A percentile compares a stretch with the other conserved stretches of the same genome.
These are phyloP conservation scores for Papiliotrema fonsecae DNA, from an alignment of 1,284 basidiomycete genomes.

Conservation along the genomic window DNA sequence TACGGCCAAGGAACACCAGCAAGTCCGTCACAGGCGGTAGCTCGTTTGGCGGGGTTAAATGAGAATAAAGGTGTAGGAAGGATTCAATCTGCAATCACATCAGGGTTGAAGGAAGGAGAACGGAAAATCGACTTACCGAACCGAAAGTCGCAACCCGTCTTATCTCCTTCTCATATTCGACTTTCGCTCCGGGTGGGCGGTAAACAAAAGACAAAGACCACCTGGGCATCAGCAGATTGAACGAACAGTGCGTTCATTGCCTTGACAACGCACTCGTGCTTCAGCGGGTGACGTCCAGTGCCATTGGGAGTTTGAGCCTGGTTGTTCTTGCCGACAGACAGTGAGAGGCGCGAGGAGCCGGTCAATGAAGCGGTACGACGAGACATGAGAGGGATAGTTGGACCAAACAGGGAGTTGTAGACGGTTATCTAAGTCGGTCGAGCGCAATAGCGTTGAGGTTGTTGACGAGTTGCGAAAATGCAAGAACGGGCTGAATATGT, in stretches of 20 bases:
- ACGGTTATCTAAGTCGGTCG: not conserved
- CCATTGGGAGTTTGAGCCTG: conserved; percentile 12
- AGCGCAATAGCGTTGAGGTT: not conserved
- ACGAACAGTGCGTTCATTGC: not conserved
- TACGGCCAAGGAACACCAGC: conserved; percentile 43
- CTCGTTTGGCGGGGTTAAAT: conserved; percentile 45
- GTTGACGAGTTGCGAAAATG: not conserved
- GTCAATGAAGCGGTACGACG: conserved; percentile 35
- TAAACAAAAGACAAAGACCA: conserved; percentile 49
- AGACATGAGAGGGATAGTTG: conserved; percentile 5
- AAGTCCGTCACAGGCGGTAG: conserved; percentile 48
- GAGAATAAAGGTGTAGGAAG: conserved; percentile 48
- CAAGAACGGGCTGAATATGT: not conserved
- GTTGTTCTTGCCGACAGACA: conserved; percentile 34
- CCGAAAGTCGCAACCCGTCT: conserved; percentile 48
- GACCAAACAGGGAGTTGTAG: not conserved
- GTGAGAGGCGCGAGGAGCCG: conserved; percentile 39
- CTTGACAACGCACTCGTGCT: conserved; percentile 38
- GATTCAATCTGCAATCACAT: conserved; percentile 44
- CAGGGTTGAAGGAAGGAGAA: not conserved
- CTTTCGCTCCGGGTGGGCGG: conserved; percentile 46
- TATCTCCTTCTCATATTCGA: conserved; percentile 49
- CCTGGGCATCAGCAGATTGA: conserved; percentile 15
- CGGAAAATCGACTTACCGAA: conserved; percentile 31
- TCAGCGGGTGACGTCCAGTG: conserved; percentile 40